A percentile compares a stretch with the other conserved stretches of the same genome.
Conservation (phyloP, 139 green algal genomes). For the Chlorella vulgaris region DNA sequence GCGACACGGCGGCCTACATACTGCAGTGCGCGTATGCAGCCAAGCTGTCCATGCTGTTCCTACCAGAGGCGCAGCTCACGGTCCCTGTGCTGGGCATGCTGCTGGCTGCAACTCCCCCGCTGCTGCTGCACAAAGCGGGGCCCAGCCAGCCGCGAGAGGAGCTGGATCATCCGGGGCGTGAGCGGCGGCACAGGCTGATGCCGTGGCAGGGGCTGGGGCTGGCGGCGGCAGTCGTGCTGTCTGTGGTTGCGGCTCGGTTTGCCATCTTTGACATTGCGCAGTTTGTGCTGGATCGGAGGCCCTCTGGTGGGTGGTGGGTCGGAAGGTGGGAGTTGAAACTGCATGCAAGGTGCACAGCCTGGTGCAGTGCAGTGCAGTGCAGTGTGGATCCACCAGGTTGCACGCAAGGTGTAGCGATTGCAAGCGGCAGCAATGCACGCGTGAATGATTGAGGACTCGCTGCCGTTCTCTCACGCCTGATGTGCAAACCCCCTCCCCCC, state of each 20-base stretch:
- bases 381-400: not conserved
- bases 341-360: not conserved
- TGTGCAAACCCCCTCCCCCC: too few relatives aligned
- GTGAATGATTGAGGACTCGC: too few relatives aligned
- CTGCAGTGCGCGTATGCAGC: conserved; percentile 76
- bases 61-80: conserved; percentile 69
- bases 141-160: not conserved
- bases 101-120: conserved; percentile 60
- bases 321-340: not conserved
- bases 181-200: conserved; percentile 42
- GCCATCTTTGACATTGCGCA: conserved; percentile 88
- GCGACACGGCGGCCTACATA: conserved; percentile 31
- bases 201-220: conserved; percentile 67
- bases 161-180: not conserved
- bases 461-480: too few relatives aligned
- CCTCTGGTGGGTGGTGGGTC: conserved; percentile 41
- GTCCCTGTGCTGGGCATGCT: conserved; percentile 48
- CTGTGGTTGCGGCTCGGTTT: conserved; percentile 77
- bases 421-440: too few relatives aligned
- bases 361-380: not conserved
- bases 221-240: conserved; percentile 46
- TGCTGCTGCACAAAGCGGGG: conserved; percentile 52
- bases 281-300: conserved; percentile 58
- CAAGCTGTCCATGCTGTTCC: conserved; percentile 89
- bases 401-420: too few relatives aligned